A percentile compares a stretch with the other conserved stretches of the same genome.
These are phyloP conservation scores for Plasmodium cynomolgi DNA, from an alignment of 169 alveolate species.

Conservation along the genomic window DNA sequence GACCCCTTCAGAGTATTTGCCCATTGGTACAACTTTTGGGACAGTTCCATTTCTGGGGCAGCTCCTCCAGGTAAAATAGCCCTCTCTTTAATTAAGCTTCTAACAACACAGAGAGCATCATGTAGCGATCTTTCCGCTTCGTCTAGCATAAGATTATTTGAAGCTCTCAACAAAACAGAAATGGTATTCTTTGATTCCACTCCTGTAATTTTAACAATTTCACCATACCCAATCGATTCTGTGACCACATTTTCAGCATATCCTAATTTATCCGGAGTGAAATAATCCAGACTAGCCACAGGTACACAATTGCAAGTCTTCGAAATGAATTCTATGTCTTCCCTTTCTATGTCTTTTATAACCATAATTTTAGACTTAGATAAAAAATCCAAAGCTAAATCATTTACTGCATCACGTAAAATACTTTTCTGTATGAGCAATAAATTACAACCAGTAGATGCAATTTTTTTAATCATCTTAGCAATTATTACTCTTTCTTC, in stretches of 20 bases:
- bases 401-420: constrained; percentile 98
- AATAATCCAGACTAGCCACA: constrained; percentile 97
- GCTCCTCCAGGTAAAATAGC: constrained; percentile 99
- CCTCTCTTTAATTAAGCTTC: constrained; percentile 95
- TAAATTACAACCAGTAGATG: constrained; percentile 98
- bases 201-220: constrained; percentile 96
- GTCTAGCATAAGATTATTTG: constrained; percentile 94
- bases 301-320: constrained; percentile 95
- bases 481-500: constrained; percentile 98
- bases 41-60: constrained; percentile 98
- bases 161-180: constrained; percentile 97
- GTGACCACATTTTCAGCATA: constrained; percentile 93
- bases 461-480: constrained; percentile 97
- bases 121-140: constrained; percentile 99
- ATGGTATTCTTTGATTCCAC: constrained; percentile 95
- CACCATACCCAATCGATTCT: constrained; percentile 91
- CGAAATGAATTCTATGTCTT: constrained; percentile 96
- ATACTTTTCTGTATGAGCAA: constrained; percentile 98
- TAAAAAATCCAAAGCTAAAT: constrained; percentile 95
- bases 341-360: constrained; percentile 97
- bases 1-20: constrained; percentile 95
- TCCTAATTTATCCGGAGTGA: constrained; percentile 97
- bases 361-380: constrained; percentile 98
- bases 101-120: constrained; percentile 99
- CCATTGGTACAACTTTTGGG: constrained; percentile 89